phyloP scores from a whole-genome alignment of 306 rosid species.

The Fagus sylvatica region DNA sequence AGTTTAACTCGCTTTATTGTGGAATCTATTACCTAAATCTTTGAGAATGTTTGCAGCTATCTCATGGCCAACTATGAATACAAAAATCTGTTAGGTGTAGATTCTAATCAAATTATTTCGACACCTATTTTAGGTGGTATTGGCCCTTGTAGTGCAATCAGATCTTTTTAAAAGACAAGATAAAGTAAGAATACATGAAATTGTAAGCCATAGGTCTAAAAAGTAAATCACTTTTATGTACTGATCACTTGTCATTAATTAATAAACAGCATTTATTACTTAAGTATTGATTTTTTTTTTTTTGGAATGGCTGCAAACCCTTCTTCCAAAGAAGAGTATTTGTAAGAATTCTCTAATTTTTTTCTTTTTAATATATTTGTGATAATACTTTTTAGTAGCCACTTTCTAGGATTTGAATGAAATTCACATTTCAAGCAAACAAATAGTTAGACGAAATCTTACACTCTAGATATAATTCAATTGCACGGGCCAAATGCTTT shows the following conservation, averaged over 20 bases:
- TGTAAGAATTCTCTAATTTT: background rate
- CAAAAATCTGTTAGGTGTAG: background rate
- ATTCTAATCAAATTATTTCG: background rate
- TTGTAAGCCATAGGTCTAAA: background rate
- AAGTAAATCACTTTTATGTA: background rate
- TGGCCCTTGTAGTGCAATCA: background rate
- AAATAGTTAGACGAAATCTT: conserved; percentile 41
- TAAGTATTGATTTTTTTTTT: background rate
- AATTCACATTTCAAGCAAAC: conserved; percentile 15
- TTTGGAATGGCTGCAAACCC: background rate
- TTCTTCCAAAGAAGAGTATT: background rate
- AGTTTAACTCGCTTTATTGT: background rate
- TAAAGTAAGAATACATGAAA: background rate
- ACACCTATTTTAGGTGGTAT: background rate
- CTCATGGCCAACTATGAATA: background rate
- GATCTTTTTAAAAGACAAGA: background rate
- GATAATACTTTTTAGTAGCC: background rate
- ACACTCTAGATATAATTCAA: conserved; percentile 89
- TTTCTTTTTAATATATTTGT: background rate
- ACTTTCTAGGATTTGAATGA: background rate
- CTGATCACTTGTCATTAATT: background rate
- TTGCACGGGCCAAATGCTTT: conserved; percentile 84
- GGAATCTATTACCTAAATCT: background rate
- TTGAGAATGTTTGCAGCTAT: background rate
- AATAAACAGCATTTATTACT: background rate